These are phyloP conservation scores for Thelonectria rubi DNA, from an alignment of 2,329 filamentous ascomycete genomes.

Conservation along the genomic window DNA sequence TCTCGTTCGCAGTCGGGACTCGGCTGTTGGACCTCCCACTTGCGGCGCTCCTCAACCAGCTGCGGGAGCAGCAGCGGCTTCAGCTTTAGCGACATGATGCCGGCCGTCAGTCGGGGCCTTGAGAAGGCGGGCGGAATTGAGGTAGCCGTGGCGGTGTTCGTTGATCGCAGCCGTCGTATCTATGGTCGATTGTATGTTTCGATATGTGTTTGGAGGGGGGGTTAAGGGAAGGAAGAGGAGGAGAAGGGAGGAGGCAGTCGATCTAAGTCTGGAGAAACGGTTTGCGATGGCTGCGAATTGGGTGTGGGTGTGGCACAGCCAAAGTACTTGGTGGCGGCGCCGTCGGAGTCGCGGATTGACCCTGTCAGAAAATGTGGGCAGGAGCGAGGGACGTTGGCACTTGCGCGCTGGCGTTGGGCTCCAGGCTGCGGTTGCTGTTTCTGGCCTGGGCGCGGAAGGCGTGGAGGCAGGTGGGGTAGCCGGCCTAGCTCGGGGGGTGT, in stretches of 20 bases:
- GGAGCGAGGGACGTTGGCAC: slow-evolving; percentile 22
- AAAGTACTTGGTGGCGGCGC: slow-evolving; percentile 36
- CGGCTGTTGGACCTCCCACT: slow-evolving; percentile 48
- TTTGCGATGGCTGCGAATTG: slow-evolving; percentile 22
- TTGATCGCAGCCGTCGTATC: slow-evolving; percentile 9
- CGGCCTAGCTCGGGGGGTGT: background rate
- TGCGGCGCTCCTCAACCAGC: slow-evolving; percentile 61
- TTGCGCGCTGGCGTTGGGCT: slow-evolving; percentile 30
- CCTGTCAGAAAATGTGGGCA: slow-evolving; percentile 24
- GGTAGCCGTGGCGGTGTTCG: slow-evolving; percentile 28
- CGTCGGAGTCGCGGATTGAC: slow-evolving; percentile 31
- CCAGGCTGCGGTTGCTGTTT: slow-evolving; percentile 37
- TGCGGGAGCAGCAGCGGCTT: slow-evolving; percentile 64
- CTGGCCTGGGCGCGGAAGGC: slow-evolving; percentile 26
- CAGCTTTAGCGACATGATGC: slow-evolving; percentile 58
- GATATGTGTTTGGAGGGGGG: background rate
- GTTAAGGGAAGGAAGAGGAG: slow-evolving; percentile 17
- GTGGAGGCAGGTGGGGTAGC: slow-evolving; percentile 17
- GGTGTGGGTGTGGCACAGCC: slow-evolving; percentile 34
- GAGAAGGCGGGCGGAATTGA: slow-evolving; percentile 25
- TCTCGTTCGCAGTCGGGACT: slow-evolving; percentile 49
- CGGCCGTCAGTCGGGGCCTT: slow-evolving; percentile 40
- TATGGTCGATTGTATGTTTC: slow-evolving; percentile 6
- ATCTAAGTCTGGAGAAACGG: slow-evolving; percentile 37
- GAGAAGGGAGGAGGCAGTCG: slow-evolving; percentile 25